Conservation (phyloP, 257 asterid species). For the Gardenia jasminoides region DNA sequence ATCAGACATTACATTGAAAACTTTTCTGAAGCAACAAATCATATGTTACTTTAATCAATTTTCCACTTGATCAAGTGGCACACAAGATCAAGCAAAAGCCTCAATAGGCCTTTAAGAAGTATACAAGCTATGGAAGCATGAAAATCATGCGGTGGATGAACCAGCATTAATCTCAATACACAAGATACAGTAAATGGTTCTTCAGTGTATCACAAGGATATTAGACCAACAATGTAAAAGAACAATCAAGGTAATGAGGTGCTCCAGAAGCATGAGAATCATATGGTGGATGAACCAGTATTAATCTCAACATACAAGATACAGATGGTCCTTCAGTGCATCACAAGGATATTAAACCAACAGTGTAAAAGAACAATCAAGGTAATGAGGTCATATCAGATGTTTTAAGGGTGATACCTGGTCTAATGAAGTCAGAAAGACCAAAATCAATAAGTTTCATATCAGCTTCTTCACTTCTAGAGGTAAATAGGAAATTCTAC, state of each 20-base stretch:
- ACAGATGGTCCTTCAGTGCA: not conserved
- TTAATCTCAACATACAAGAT: too few relatives aligned
- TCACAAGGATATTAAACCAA: not conserved
- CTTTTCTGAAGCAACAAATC: not conserved
- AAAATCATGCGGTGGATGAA: not conserved
- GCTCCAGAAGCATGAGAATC: too few relatives aligned
- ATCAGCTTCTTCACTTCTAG: slow-evolving; percentile 87
- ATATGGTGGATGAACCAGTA: too few relatives aligned
- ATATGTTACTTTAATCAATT: not conserved
- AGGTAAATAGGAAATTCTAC: slow-evolving; percentile 85
- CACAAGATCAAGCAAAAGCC: not conserved
- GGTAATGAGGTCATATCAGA: not conserved
- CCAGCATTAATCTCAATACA: not conserved
- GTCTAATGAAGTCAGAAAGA: slow-evolving; percentile 89
- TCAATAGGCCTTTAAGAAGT: not conserved
- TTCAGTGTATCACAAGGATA: not conserved
- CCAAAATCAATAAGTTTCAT: slow-evolving; percentile 97
- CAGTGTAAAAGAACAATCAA: too few relatives aligned
- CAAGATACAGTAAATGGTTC: not conserved
- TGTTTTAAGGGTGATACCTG: slow-evolving; percentile 47
- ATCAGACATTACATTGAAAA: not conserved
- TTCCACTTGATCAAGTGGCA: not conserved
- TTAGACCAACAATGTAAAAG: not conserved
- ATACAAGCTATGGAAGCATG: not conserved
- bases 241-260: not conserved